Evolutionary conservation across 129 eudicot species (phyloP), one percentile per base, ranked within the genome.

Genomic region (Centaurea solstitialis): DNA sequence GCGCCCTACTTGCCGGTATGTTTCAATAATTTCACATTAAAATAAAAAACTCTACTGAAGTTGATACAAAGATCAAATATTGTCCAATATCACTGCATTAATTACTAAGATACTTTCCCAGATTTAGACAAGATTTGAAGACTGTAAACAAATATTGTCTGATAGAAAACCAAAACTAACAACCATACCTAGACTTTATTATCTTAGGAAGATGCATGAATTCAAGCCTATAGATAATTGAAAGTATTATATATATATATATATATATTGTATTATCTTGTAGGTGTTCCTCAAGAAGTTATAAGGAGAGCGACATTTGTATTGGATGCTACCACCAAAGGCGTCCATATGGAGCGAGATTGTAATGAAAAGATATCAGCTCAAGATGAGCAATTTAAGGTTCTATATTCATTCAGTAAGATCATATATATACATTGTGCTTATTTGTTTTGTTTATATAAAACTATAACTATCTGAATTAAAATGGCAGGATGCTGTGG

Each of bases 1-100:
- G 99, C 75, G 99, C 99, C 15, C 74, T 86, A 78, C 98, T 95
- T 72, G 97, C 99, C 2, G 98, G 99, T 95, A 92, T 24, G 92
- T 87, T 57, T 86, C 33, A 33, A 59, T 1, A 40, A 71, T 75
- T 57, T 28, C 38, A 64, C 66, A 8, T 70, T 20, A 74, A 33
- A 78, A 78, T 75, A 39, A 43, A 50, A 38, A 33, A 43, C n/a
- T 23, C 70, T 45, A 30, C 57, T 9, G 45, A 73, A 40, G 24
- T 37, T 45, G 9, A 57, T 57, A 13, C 59, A 20, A 71, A 39
- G 17, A 11, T 11, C n/a, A 45, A 11, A 45, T 45, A 11, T 45
- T 2, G 17, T 45, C 57, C 57, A 45, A 11, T 45, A 45, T 45
- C 57, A 45, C 61, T 47, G 13, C 61, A 47, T 47, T 47, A 47